A percentile compares a stretch with the other conserved stretches of the same genome.
Conservation (phyloP, 768 basidiomycete genomes). For the Daedalea quercina region DNA sequence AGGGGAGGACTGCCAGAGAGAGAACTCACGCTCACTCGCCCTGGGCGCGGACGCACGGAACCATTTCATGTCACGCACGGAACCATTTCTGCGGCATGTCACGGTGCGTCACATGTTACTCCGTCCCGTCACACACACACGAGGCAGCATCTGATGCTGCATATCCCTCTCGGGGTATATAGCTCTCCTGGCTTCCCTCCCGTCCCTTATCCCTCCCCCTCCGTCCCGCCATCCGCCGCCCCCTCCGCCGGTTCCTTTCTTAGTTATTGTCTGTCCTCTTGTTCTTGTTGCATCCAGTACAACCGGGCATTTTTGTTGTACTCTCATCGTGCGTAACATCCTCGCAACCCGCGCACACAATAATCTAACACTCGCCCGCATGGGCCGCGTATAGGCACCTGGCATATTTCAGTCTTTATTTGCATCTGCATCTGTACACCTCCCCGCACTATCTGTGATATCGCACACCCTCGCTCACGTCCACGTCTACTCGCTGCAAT, state of each 20-base stretch:
- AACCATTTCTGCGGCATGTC: neutral
- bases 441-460: slow-evolving; percentile 14
- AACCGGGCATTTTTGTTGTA: slow-evolving; percentile 13
- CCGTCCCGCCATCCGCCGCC: slow-evolving; percentile 15
- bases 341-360: slow-evolving; percentile 17
- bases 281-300: slow-evolving; percentile 9
- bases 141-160: slow-evolving; percentile 5
- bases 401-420: slow-evolving; percentile 18
- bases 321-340: slow-evolving; percentile 10
- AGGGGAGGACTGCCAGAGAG: neutral
- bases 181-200: slow-evolving; percentile 13
- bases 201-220: slow-evolving; percentile 13
- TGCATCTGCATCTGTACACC: slow-evolving; percentile 15
- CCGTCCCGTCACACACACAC: slow-evolving; percentile 3
- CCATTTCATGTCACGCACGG: slow-evolving; percentile 4
- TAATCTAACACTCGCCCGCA: slow-evolving; percentile 4
- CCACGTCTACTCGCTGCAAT: slow-evolving; percentile 22
- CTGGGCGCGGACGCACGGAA: slow-evolving; percentile 3
- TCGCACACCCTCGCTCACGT: slow-evolving; percentile 9
- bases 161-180: slow-evolving; percentile 15
- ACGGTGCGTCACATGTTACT: neutral
- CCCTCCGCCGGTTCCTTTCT: slow-evolving; percentile 10
- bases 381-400: slow-evolving; percentile 10
- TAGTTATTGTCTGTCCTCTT: slow-evolving; percentile 17
- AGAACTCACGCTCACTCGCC: neutral